Evolutionary conservation across 169 alveolate species (phyloP), one percentile per base, ranked within the genome.

Genomic region (Perkinsus marinus): DNA sequence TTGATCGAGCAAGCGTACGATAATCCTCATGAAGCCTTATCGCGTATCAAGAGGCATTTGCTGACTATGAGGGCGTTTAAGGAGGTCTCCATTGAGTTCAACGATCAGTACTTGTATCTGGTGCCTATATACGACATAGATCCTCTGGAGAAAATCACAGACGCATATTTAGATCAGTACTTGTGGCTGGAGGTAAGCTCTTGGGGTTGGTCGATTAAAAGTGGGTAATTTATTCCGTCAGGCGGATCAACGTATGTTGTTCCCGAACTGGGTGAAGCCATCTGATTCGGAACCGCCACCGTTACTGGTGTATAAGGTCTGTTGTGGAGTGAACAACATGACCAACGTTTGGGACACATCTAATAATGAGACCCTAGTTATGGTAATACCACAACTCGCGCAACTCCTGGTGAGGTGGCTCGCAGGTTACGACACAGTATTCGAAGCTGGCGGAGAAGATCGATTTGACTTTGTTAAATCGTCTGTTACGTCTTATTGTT

Each of bases 211-310:
- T 37, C 43, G 26, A 36, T 0, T 0, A 68, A 7, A 34, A 34
- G 38, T n/a, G n/a, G n/a, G n/a, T n/a, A 90, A 7, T 5, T 17
- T 38, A 68, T 89, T 47, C 89, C 39, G 46, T 95, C 99, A 99
- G 95, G 99, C 99, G 39, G 99, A 98, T 93, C 96, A 98, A 91
- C 95, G 99, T 41, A 97, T 97, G 93, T 96, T 99, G 90, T 99
- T 99, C 95, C 99, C 99, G 39, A 98, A 98, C 96, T 99, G 99
- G 99, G 98, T 98, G 34, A 99, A 99, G 92, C 99, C 99, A 16
- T 97, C 99, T 36, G 99, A 99, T 94, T 96, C 98, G 89, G 99
- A 99, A 93, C 99, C 99, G 0, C 99, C 99, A 41, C 99, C 99
- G 57, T 95, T 99, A 38, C 95, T 99, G 92, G 99, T 99, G 26